Evolutionary conservation across 1,139 yeast species (phyloP).

Genomic region (Sugiyamaella japonica): DNA sequence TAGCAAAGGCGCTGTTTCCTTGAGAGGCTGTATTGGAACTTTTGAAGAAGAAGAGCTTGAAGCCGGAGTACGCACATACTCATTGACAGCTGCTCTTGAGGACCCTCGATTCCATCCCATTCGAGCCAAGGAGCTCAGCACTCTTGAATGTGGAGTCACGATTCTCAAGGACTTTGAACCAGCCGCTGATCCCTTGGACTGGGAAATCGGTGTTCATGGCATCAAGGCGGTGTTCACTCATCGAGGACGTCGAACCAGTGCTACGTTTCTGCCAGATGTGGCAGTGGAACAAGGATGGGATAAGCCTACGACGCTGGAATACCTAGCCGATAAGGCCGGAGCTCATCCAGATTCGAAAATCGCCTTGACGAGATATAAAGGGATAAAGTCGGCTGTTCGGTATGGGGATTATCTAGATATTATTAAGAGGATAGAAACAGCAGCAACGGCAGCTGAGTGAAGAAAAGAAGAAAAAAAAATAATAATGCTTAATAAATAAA

Average conservation of each 20-base stretch:
- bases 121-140: slow-evolving; percentile 52
- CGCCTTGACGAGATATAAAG: slow-evolving; percentile 40
- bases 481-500: slow-evolving; percentile 2
- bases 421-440: neutral
- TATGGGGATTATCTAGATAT: slow-evolving; percentile 34
- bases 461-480: neutral
- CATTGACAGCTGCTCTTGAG: slow-evolving; percentile 68
- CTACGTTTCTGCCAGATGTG: slow-evolving; percentile 89
- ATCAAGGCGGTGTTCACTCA: slow-evolving; percentile 55
- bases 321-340: slow-evolving; percentile 75
- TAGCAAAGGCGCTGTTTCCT: slow-evolving; percentile 43
- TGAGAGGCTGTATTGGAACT: slow-evolving; percentile 95
- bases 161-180: slow-evolving; percentile 60
- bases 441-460: too few species aligned
- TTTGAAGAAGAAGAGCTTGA: slow-evolving; percentile 54
- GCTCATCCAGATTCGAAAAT: slow-evolving; percentile 29
- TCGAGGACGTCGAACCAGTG: slow-evolving; percentile 45
- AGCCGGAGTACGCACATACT: slow-evolving; percentile 60
- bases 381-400: slow-evolving; percentile 35
- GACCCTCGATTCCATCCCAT: slow-evolving; percentile 80
- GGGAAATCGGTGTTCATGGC: slow-evolving; percentile 86
- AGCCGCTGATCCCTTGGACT: slow-evolving; percentile 55
- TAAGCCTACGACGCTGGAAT: slow-evolving; percentile 63
- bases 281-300: slow-evolving; percentile 90
- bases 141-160: slow-evolving; percentile 58